Conservation (phyloP, 2,329 filamentous ascomycete genomes). For the Aspergillus brunneoviolaceus region DNA sequence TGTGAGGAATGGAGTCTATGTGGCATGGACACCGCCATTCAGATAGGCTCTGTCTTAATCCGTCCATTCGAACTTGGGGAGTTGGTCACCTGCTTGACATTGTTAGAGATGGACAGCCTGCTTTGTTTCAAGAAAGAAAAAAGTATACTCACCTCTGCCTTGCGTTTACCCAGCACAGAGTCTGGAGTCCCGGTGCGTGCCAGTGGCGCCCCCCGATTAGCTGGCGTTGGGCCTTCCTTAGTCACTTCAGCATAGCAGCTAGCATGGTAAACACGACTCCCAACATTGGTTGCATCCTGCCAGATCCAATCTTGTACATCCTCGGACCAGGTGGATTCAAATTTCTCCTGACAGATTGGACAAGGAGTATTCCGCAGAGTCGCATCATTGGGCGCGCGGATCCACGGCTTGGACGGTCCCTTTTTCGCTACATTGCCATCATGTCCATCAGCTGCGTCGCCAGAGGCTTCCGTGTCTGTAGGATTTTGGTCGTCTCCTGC, state of each 20-base stretch:
- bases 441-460: constrained; percentile 41
- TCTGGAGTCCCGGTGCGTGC: constrained; percentile 58
- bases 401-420: constrained; percentile 66
- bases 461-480: constrained; percentile 41
- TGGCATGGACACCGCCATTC: constrained; percentile 17
- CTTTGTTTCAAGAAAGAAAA: background rate
- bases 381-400: constrained; percentile 79
- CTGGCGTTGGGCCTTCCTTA: constrained; percentile 55
- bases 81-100: constrained; percentile 29
- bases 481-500: constrained; percentile 63
- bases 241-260: constrained; percentile 84
- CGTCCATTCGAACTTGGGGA: constrained; percentile 39
- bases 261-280: constrained; percentile 80
- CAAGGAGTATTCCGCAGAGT: constrained; percentile 74
- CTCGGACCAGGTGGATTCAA: constrained; percentile 88
- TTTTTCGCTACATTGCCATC: constrained; percentile 49
- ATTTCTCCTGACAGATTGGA: constrained; percentile 93
- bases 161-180: constrained; percentile 69
- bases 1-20: background rate
- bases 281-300: constrained; percentile 80
- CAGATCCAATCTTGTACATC: constrained; percentile 96
- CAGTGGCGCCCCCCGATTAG: constrained; percentile 32
- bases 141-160: constrained; percentile 59
- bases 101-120: constrained; percentile 6
- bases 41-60: constrained; percentile 41